Evolutionary conservation across 345 rosid genomes (phyloP).

Genomic region (Hibiscus trionum): DNA sequence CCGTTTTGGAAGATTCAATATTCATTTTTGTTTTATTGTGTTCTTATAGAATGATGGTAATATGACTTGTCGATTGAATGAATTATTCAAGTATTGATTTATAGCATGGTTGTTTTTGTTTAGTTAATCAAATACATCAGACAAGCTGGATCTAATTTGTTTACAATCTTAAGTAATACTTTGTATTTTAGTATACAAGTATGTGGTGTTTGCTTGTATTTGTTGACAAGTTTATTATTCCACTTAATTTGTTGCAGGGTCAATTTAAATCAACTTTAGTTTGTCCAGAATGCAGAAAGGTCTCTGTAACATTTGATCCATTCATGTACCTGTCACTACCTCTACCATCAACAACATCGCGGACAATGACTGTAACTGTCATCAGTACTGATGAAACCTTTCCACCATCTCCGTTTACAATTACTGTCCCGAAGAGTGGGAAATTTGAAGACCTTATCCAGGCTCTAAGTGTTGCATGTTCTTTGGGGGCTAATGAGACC

Average conservation of each 20-base stretch:
- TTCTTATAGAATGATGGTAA: background rate
- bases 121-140: background rate
- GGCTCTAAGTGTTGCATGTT: conserved; percentile 69
- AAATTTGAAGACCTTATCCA: conserved; percentile 75
- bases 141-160: background rate
- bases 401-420: conserved; percentile 52
- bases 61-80: background rate
- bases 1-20: background rate
- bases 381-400: conserved; percentile 57
- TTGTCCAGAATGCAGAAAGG: conserved; percentile 87
- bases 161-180: background rate
- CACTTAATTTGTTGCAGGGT: conserved; percentile 46
- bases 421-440: conserved; percentile 77
- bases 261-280: conserved; percentile 97
- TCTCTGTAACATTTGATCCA: conserved; percentile 92
- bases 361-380: conserved; percentile 87
- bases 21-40: background rate
- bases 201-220: background rate
- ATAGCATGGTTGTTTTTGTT: background rate
- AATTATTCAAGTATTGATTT: background rate
- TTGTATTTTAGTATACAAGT: background rate
- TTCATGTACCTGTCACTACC: conserved; percentile 95
- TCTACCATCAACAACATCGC: conserved; percentile 70
- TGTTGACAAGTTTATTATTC: background rate
- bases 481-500: conserved; percentile 66